Evolutionary conservation across 78 protist species (phyloP), one percentile per base, ranked within the genome.

Genomic region (Tieghemostelium lacteum): DNA sequence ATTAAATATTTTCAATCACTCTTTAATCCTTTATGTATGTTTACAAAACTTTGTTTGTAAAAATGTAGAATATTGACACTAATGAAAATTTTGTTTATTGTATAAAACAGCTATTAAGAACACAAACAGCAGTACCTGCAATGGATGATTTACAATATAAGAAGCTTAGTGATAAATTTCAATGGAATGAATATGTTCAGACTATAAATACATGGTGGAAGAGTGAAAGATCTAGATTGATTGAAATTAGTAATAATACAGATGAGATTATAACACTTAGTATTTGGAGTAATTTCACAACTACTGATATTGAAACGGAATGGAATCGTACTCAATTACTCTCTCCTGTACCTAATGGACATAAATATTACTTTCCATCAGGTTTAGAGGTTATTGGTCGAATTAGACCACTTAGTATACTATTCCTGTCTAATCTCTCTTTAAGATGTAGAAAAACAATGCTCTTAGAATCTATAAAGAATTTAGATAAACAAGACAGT

Each of bases 381-480:
- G 63, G 63, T 45, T 16, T 34, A 19, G 6, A 20, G 5, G 39
- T 42, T 3, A 50, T 36, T 52, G 77, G 77, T 71, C 45, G 50
- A 71, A 22, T 71, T 22, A 45, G 50, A 33, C 63, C 77, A 29
- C 57, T 71, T 71, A 50, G 64, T 40, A 24, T 50, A 36, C 6
- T 22, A 50, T 24, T 71, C 1, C 26, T 71, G 22, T 71, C 50
- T 40, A 71, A 71, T 71, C 22, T 71, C 17, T 52, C 77, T 29
- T 52, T 31, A 33, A 71, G 77, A 71, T 71, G 77, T 33, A 71
- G 63, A 71, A 71, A 57, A 71, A 45, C 61, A 39, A n/a, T 71
- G 2, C 16, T 34, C 0, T 22, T 33, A 71, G 39, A 45, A 50
- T 20, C 26, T 33, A n/a, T 52, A 16, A 42, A n/a, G 19, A 3